Conservation (phyloP, 768 basidiomycete genomes). For the Pleurotus tuoliensis region DNA sequence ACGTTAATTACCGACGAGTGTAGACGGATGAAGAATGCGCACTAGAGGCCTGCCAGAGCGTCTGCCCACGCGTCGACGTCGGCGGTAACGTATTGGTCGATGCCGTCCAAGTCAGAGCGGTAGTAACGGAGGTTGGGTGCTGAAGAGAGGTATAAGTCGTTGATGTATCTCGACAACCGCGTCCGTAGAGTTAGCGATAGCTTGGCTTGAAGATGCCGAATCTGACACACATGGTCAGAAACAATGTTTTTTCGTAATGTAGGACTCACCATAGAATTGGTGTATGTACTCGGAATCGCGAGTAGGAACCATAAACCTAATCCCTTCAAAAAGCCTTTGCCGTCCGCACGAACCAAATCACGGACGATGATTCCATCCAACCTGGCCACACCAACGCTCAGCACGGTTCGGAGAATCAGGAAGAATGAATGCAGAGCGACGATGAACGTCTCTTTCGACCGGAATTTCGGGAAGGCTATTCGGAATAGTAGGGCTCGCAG, state of each 20-base stretch:
- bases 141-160: conserved; percentile 87
- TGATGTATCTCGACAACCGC: conserved; percentile 83
- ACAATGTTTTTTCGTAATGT: background rate
- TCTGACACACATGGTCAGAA: conserved; percentile 39
- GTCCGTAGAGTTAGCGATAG: conserved; percentile 81
- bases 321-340: conserved; percentile 76
- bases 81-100: conserved; percentile 91
- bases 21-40: conserved; percentile 25
- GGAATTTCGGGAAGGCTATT: conserved; percentile 62
- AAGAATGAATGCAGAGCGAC: conserved; percentile 80
- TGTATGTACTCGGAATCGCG: conserved; percentile 91
- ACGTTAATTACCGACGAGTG: background rate
- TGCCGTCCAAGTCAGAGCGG: conserved; percentile 58
- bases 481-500: conserved; percentile 68
- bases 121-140: conserved; percentile 72
- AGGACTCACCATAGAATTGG: conserved; percentile 79
- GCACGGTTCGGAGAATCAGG: conserved; percentile 78
- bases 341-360: conserved; percentile 82
- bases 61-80: conserved; percentile 91
- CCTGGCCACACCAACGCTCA: conserved; percentile 84
- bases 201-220: conserved; percentile 84
- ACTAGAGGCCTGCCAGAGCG: conserved; percentile 85
- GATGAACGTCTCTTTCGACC: conserved; percentile 68
- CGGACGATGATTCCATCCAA: conserved; percentile 89
- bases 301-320: conserved; percentile 86